Percentiles rank a stretch among this genome's conserved stretches.
These are phyloP conservation scores for Glycine tomentella DNA, from an alignment of 306 rosid species.

Conservation along the genomic window DNA sequence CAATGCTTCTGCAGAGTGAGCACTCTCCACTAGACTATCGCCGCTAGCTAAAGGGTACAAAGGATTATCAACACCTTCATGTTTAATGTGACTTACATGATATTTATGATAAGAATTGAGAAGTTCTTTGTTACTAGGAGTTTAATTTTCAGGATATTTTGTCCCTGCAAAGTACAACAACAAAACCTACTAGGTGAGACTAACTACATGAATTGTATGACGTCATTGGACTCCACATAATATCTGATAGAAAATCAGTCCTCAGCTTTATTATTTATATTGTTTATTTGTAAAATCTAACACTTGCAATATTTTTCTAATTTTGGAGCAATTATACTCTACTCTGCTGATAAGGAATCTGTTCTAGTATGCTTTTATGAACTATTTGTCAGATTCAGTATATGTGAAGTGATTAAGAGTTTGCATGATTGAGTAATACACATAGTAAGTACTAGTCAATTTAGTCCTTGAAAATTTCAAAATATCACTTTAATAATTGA, in stretches of 20 bases:
- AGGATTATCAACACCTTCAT: slow-evolving; percentile 28
- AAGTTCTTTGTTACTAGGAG: slow-evolving; percentile 9
- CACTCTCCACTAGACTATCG: slow-evolving; percentile 2
- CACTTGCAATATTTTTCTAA: slow-evolving; percentile 14
- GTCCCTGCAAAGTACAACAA: neutral
- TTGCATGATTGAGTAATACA: too few species aligned
- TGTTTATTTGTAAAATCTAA: slow-evolving; percentile 2
- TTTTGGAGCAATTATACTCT: neutral
- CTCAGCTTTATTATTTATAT: neutral
- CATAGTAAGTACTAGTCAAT: too few species aligned
- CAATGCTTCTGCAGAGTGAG: slow-evolving; percentile 22
- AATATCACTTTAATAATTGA: too few species aligned
- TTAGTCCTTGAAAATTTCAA: too few species aligned
- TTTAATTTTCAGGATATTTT: neutral
- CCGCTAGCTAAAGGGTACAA: neutral
- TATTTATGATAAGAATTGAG: slow-evolving; percentile 20
- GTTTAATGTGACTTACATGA: slow-evolving; percentile 2
- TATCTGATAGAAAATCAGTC: slow-evolving; percentile 7
- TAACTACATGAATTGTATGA: neutral
- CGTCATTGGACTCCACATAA: neutral
- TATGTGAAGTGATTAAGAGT: too few species aligned
- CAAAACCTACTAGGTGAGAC: neutral
- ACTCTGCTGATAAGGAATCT: neutral
- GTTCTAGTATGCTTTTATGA: too few species aligned
- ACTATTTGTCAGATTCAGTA: too few species aligned